Evolutionary conservation across 2,329 filamentous ascomycete species (phyloP).

Genomic region (Pseudopithomyces maydicus): DNA sequence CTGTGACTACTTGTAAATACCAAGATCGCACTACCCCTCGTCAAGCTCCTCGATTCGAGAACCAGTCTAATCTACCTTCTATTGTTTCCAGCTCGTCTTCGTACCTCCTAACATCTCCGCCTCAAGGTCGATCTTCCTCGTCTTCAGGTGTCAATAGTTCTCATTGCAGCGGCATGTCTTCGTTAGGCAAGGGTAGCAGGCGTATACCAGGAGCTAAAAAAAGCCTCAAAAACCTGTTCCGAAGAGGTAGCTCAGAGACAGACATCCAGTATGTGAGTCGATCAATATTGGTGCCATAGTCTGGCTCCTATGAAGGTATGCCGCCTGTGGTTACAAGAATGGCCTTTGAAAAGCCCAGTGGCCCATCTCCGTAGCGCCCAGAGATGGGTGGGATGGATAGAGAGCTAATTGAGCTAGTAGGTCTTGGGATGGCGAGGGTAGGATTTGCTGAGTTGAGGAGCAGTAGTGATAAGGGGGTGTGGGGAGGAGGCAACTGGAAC

Average conservation of each 20-base stretch:
- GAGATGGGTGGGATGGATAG: slow-evolving; percentile 15
- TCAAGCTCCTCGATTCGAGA: background rate
- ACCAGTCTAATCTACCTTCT: background rate
- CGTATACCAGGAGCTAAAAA: background rate
- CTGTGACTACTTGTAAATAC: too few species aligned
- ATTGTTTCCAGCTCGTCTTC: background rate
- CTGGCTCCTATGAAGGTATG: slow-evolving; percentile 3
- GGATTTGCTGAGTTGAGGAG: background rate
- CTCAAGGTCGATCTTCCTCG: background rate
- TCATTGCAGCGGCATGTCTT: background rate
- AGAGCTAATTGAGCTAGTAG: background rate
- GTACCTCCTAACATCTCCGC: background rate
- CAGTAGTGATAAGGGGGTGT: background rate
- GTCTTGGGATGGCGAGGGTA: background rate
- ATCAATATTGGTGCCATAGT: slow-evolving; percentile 14
- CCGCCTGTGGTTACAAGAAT: slow-evolving; percentile 9
- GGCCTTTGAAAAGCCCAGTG: slow-evolving; percentile 16
- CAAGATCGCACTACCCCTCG: background rate
- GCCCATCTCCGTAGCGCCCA: slow-evolving; percentile 20
- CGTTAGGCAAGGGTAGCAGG: too few species aligned
- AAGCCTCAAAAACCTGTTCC: background rate
- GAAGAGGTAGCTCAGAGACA: background rate
- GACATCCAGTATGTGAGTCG: slow-evolving; percentile 14
- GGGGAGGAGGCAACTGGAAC: background rate
- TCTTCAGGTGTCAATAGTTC: background rate